Percentiles rank a stretch among this genome's conserved stretches.
Evolutionary conservation across 2,329 filamentous ascomycete genomes (phyloP).

Genomic region (Allantophomopsis cytisporea): DNA sequence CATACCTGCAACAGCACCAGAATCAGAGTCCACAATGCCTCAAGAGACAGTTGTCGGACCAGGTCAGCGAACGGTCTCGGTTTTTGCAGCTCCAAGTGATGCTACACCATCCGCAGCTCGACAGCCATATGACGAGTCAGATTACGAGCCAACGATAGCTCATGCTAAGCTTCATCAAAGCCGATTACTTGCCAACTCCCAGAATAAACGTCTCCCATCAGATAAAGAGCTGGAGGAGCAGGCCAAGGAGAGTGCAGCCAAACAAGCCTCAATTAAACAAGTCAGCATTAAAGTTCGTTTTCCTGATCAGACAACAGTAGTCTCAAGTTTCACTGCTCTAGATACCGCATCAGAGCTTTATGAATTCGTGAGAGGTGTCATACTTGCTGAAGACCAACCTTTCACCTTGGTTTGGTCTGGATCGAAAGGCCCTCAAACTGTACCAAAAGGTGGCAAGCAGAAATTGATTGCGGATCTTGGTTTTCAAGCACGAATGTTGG

Average conservation of each 20-base stretch:
- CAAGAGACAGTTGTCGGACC: constrained; percentile 8
- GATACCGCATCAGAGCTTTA: constrained; percentile 65
- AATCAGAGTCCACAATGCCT: constrained; percentile 4
- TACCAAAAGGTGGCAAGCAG: constrained; percentile 28
- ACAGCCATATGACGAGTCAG: constrained; percentile 51
- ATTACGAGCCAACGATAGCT: constrained; percentile 63
- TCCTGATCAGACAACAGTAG: constrained; percentile 70
- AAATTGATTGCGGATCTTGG: constrained; percentile 61
- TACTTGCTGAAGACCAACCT: constrained; percentile 47
- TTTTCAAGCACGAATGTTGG: constrained; percentile 55
- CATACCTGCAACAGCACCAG: constrained; percentile 1
- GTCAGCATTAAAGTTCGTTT: constrained; percentile 74
- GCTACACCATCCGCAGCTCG: constrained; percentile 64
- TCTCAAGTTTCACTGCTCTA: constrained; percentile 52
- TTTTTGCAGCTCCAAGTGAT: constrained; percentile 69
- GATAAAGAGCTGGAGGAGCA: constrained; percentile 69
- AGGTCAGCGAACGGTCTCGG: constrained; percentile 38
- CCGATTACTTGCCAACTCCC: constrained; percentile 42
- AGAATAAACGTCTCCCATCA: constrained; percentile 67
- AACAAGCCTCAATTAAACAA: constrained; percentile 49
- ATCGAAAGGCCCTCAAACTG: constrained; percentile 17
- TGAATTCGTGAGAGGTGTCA: constrained; percentile 56
- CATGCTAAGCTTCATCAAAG: constrained; percentile 66
- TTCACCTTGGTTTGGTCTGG: constrained; percentile 50
- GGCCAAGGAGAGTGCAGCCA: constrained; percentile 50